Conservation (phyloP, 2,329 filamentous ascomycete species). For the Cercospora canescens region DNA sequence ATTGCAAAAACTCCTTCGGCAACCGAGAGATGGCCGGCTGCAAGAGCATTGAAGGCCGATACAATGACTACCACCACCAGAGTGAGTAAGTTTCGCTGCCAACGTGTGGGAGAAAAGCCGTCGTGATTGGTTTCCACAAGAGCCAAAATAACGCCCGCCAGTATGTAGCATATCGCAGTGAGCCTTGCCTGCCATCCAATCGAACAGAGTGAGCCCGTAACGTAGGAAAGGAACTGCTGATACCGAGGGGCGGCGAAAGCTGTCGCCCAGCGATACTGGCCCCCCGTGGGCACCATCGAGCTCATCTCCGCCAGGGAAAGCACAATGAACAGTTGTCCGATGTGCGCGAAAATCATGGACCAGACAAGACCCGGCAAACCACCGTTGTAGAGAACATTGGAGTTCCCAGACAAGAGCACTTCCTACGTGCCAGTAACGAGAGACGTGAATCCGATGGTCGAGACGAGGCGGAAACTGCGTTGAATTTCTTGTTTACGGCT, state of each 20-base stretch:
- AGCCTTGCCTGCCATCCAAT: slow-evolving; percentile 47
- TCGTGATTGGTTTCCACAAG: slow-evolving; percentile 44
- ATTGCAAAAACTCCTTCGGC: slow-evolving; percentile 35
- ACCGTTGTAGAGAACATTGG: slow-evolving; percentile 28
- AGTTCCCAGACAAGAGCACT: slow-evolving; percentile 33
- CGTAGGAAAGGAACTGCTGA: slow-evolving; percentile 49
- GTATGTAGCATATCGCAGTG: slow-evolving; percentile 45
- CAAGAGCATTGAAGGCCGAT: slow-evolving; percentile 33
- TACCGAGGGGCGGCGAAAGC: slow-evolving; percentile 45
- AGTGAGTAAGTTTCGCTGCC: slow-evolving; percentile 30
- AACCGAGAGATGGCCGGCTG: slow-evolving; percentile 30
- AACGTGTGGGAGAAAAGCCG: slow-evolving; percentile 21
- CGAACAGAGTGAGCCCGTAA: slow-evolving; percentile 38
- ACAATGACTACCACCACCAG: slow-evolving; percentile 26
- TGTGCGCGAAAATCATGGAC: slow-evolving; percentile 30
- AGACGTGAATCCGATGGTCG: slow-evolving; percentile 45
- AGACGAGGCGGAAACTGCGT: slow-evolving; percentile 27
- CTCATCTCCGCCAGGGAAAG: slow-evolving; percentile 38
- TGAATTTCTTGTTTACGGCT: slow-evolving; percentile 26
- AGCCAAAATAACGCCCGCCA: slow-evolving; percentile 48
- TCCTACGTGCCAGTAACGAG: slow-evolving; percentile 57
- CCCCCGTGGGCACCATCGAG: slow-evolving; percentile 34
- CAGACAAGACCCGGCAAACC: slow-evolving; percentile 34
- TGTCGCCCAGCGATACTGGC: slow-evolving; percentile 38
- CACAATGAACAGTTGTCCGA: slow-evolving; percentile 35